These are phyloP conservation scores for Lentinula raphanica DNA, from an alignment of 768 basidiomycete genomes.

Conservation along the genomic window DNA sequence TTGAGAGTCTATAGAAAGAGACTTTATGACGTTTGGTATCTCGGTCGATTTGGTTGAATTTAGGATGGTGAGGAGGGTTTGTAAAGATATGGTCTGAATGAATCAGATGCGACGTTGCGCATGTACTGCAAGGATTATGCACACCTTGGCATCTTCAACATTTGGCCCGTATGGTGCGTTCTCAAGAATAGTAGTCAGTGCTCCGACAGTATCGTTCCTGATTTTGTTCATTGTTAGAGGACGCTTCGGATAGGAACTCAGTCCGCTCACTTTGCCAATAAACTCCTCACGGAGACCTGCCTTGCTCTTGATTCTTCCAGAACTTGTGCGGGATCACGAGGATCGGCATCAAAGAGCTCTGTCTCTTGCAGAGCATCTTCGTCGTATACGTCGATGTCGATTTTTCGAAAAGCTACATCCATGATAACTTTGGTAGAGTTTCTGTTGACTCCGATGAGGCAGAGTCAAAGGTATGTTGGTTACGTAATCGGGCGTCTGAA, in stretches of 20 bases:
- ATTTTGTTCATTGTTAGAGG: neutral
- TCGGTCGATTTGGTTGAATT: constrained; percentile 93
- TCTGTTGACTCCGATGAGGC: too few species aligned
- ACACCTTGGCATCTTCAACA: constrained; percentile 87
- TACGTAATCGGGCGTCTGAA: neutral
- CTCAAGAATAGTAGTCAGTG: constrained; percentile 66
- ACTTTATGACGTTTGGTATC: constrained; percentile 69
- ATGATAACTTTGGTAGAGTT: neutral
- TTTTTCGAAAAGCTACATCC: constrained; percentile 63
- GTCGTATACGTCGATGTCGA: constrained; percentile 91
- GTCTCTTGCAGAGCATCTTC: constrained; percentile 83
- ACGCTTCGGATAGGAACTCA: neutral
- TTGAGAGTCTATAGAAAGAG: constrained; percentile 67
- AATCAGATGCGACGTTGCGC: neutral
- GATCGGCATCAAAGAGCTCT: constrained; percentile 85
- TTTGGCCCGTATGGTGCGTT: constrained; percentile 85
- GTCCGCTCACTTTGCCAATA: constrained; percentile 63
- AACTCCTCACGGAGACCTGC: constrained; percentile 62
- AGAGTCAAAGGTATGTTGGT: too few species aligned
- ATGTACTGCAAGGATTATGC: constrained; percentile 9
- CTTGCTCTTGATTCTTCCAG: constrained; percentile 74
- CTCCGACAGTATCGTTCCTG: constrained; percentile 75
- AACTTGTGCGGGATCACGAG: constrained; percentile 68
- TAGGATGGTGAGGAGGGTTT: constrained; percentile 79
- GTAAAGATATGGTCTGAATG: constrained; percentile 66